Base-by-base conservation (phyloP, 169 alveolate species). In the Babesia gibsoni region DNA sequence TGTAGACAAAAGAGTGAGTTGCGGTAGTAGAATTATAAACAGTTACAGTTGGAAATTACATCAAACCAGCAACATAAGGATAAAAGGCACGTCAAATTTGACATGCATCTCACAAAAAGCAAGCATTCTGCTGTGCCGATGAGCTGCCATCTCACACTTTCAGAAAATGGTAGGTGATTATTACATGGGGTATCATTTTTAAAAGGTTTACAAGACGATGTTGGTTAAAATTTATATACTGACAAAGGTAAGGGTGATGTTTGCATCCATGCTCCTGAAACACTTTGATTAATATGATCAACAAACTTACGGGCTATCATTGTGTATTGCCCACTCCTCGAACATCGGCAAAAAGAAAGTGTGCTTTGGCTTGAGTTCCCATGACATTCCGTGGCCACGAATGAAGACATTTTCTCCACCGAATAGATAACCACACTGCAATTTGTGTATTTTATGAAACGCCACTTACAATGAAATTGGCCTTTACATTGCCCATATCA, bases 381-480 rank as follows among this genome's bases (percentile, higher is more conserved):
- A 48, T 20, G 42, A 37, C 27, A 33, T 23, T 12, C 75, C 77
- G 22, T 52, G 43, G 27, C 79, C 73, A 4, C 59, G 53, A 20
- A 77, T 56, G 20, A 25, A 45, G 22, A 77, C 52, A 23, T 54
- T 8, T 20, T 61, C 73, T 2, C 86, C 86, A 35, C 64, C 10
- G 43, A 52, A 65, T 23, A 77, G 67, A 39, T 56, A 77, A 33
- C 80, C 86, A 48, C 69, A 63, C 84, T 74, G 61, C 63, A 54
- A 14, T 29, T 9, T 22, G 14, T 32, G 12, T 45, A 10, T 2
- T 10, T 10, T 10, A 23, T 10, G 10, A 23, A 25, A 35, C 10
- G 1, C 42, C 25, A 61, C 78, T 12, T 52, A 77, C 79, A 27
- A 77, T 77, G 52, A 77, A 67, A 54, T 77, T 77, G 7, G 65